Evolutionary conservation across 768 basidiomycete genomes (phyloP).

Genomic region (Paxillus ammoniavirescens): DNA sequence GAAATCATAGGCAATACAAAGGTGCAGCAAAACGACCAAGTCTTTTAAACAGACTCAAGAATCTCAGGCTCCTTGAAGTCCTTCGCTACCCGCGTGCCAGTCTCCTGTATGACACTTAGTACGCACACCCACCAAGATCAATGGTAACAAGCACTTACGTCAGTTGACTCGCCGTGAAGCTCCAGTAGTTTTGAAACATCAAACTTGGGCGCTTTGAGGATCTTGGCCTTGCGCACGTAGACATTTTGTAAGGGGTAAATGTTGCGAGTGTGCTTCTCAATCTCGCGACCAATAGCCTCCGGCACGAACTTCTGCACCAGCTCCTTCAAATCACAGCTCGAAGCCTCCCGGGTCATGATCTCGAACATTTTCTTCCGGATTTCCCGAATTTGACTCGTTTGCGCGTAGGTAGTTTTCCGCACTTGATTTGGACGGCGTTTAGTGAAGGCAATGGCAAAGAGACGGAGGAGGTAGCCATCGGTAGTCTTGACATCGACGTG

Average conservation of each 20-base stretch:
- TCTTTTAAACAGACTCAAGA: constrained; percentile 81
- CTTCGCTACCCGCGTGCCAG: constrained; percentile 89
- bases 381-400: constrained; percentile 92
- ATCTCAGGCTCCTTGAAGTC: constrained; percentile 99
- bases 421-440: constrained; percentile 96
- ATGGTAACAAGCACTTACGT: constrained; percentile 51
- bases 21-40: constrained; percentile 29
- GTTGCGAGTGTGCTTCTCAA: constrained; percentile 94
- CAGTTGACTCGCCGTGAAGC: constrained; percentile 92
- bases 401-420: constrained; percentile 98
- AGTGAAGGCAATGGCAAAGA: constrained; percentile 99
- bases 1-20: constrained; percentile 38
- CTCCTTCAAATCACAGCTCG: constrained; percentile 96
- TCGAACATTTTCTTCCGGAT: constrained; percentile 99
- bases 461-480: constrained; percentile 98
- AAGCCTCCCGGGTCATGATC: constrained; percentile 94
- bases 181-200: constrained; percentile 95
- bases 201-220: constrained; percentile 96
- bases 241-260: constrained; percentile 99
- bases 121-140: neutral
- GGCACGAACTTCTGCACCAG: constrained; percentile 98
- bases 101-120: constrained; percentile 58
- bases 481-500: constrained; percentile 99
- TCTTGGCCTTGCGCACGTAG: constrained; percentile 98
- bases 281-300: constrained; percentile 98